A percentile compares a stretch with the other conserved stretches of the same genome.
phyloP scores from a whole-genome alignment of 768 basidiomycete genomes.

The Lentinula edodes region DNA sequence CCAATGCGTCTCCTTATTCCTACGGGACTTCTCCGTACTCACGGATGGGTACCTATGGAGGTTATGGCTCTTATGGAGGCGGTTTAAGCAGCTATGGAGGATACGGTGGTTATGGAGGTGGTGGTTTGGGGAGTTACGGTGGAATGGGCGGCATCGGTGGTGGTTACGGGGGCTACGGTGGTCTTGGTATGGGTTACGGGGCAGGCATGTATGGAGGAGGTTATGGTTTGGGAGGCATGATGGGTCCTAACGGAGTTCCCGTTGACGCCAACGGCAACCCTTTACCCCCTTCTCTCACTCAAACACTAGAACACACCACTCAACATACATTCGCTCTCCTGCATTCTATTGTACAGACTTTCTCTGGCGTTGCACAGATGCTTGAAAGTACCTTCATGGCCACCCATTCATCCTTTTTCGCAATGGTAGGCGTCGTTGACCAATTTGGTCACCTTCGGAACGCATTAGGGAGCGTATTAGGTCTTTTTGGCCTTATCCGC shows the following conservation, averaged over 20 bases:
- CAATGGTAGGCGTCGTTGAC: constrained; percentile 94
- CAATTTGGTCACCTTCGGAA: constrained; percentile 90
- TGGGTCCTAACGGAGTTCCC: constrained; percentile 26
- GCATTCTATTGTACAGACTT: constrained; percentile 93
- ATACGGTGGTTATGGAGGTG: constrained; percentile 36
- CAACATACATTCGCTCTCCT: constrained; percentile 90
- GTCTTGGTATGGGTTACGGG: constrained; percentile 34
- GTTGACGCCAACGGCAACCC: constrained; percentile 25
- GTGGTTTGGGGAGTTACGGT: constrained; percentile 34
- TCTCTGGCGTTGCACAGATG: constrained; percentile 93
- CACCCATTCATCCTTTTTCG: constrained; percentile 91
- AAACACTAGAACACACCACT: constrained; percentile 85
- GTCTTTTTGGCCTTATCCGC: constrained; percentile 82
- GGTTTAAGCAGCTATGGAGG: constrained; percentile 31
- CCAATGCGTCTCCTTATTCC: constrained; percentile 30
- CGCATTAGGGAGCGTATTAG: constrained; percentile 89
- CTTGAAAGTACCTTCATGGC: constrained; percentile 98
- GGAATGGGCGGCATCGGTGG: constrained; percentile 25
- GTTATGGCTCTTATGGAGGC: constrained; percentile 17
- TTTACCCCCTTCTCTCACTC: constrained; percentile 69
- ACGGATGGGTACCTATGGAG: constrained; percentile 26
- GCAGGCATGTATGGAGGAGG: constrained; percentile 15
- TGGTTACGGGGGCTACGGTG: constrained; percentile 30
- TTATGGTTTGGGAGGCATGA: constrained; percentile 23
- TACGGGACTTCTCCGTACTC: constrained; percentile 40